Conservation (phyloP, 805 yeast genomes). For the Suhomyces prunicola region DNA sequence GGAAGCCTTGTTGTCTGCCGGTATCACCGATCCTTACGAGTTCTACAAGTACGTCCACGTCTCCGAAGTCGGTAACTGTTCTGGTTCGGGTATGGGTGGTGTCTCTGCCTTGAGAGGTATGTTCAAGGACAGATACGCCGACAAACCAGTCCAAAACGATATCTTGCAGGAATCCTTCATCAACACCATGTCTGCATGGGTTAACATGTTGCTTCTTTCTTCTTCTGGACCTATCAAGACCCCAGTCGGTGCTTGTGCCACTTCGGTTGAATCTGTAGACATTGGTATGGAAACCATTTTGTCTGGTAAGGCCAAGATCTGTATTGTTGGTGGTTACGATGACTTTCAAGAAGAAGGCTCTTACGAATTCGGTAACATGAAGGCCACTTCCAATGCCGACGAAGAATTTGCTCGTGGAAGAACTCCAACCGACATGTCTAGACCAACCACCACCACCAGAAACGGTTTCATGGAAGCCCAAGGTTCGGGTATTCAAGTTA, state of each 20-base stretch:
- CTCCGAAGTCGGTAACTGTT: conserved; percentile 98
- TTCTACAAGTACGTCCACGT: conserved; percentile 98
- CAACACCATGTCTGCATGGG: conserved; percentile 99
- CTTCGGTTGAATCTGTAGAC: conserved; percentile 97
- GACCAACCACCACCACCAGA: conserved; percentile 96
- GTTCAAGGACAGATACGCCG: conserved; percentile 93
- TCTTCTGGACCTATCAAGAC: conserved; percentile 99
- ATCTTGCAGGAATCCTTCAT: conserved; percentile 97
- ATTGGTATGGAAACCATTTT: conserved; percentile 91
- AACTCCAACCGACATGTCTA: conserved; percentile 97
- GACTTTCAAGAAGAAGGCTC: conserved; percentile 99
- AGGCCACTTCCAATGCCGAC: conserved; percentile 88
- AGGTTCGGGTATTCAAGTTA: conserved; percentile 97
- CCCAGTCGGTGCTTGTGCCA: conserved; percentile 99
- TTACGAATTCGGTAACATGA: conserved; percentile 97
- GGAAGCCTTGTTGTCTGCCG: conserved; percentile 90
- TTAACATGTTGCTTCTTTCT: conserved; percentile 93
- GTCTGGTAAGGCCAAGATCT: conserved; percentile 92
- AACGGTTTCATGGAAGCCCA: conserved; percentile 99
- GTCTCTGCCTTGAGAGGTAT: conserved; percentile 93
- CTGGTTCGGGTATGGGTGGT: conserved; percentile 99
- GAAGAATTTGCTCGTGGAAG: conserved; percentile 93
- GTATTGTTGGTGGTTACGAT: conserved; percentile 98
- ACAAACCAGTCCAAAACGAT: conserved; percentile 94
- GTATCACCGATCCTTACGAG: conserved; percentile 98